Evolutionary conservation across 345 rosid species (phyloP).

Genomic region (Hibiscus syriacus): DNA sequence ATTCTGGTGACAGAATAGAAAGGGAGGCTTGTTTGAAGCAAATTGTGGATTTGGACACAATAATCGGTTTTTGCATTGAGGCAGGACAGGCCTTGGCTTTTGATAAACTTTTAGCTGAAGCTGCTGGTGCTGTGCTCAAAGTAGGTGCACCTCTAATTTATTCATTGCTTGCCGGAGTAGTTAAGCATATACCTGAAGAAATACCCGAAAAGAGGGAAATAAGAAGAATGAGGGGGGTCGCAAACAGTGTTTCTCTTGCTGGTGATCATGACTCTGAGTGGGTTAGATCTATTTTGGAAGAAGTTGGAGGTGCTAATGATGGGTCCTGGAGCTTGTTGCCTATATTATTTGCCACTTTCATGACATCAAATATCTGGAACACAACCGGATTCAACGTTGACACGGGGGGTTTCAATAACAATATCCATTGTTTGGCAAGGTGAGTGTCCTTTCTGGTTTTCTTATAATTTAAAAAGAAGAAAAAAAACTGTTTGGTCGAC

Average conservation of each 20-base stretch:
- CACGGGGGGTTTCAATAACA: conserved; percentile 95
- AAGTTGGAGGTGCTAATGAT: conserved; percentile 88
- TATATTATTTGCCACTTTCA: conserved; percentile 75
- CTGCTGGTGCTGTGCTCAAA: conserved; percentile 81
- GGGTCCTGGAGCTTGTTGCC: conserved; percentile 95
- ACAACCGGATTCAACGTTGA: conserved; percentile 83
- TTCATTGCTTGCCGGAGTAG: conserved; percentile 70
- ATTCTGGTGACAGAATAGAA: conserved; percentile 86
- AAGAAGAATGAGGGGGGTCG: conserved; percentile 74
- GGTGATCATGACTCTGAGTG: conserved; percentile 93
- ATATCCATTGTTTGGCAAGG: conserved; percentile 94
- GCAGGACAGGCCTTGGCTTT: conserved; percentile 99
- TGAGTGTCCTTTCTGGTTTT: conserved; percentile 16
- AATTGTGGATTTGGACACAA: conserved; percentile 89
- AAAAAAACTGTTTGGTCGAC: background rate
- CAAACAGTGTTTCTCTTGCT: conserved; percentile 46
- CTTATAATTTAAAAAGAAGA: background rate
- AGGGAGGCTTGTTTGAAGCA: conserved; percentile 73
- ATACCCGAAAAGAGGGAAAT: conserved; percentile 83
- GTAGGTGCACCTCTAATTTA: conserved; percentile 75
- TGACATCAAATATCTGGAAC: conserved; percentile 86
- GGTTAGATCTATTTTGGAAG: conserved; percentile 85
- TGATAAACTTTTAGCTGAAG: conserved; percentile 88
- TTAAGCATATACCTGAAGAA: conserved; percentile 79
- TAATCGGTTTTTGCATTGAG: conserved; percentile 87